Evolutionary conservation across 495 filamentous ascomycete species (phyloP), one percentile per base, ranked within the genome.

Genomic region (Aspergillus egyptiacus): DNA sequence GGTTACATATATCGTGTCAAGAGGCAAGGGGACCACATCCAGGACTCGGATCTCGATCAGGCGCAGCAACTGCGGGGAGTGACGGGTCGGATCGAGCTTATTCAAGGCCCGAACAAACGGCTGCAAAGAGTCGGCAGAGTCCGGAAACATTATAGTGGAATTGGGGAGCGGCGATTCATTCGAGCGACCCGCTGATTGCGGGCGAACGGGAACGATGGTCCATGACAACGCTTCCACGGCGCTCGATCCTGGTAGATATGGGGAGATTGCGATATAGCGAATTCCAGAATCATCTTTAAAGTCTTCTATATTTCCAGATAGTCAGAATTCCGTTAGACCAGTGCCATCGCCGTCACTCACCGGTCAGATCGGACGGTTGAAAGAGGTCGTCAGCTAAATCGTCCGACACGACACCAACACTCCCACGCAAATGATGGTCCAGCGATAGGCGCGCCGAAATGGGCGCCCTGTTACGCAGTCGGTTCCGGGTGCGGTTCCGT

Each of bases 331-430:
- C 45, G 2, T 7, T 2, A 18, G 25, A 32, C 36, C 15, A 35
- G 19, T 36, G 30, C 4, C 27, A 0, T 8, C 11, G 15, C 19
- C 33, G 22, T 37, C 20, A 46, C 65, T 66, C 48, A 72, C 69
- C 64, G 52, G 61, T 55, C 48, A 67, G 58, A 33, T 65, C 60
- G 20, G 70, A 54, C 13, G 77, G 74, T 19, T 83, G 86, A 59
- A 95, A 95, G 34, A 96, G 75, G 61, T 94, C 85, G 23, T 74
- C 72, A 50, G 86, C 89, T 27, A 98, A 75, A 63, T 95, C 87
- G 56, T 91, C 85, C 14, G 91, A 94, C 41, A 98, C 61, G 35
- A 93, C 80, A 37, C 88, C 93, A 24, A 89, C 79, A 53, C 94
- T 88, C n/a, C 86, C 88, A 68, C 84, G 88, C 55, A 95, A 72